Percentiles rank a stretch among this genome's conserved stretches.
These are phyloP conservation scores for Candida sonorensis DNA, from an alignment of 805 yeast species.

Conservation along the genomic window DNA sequence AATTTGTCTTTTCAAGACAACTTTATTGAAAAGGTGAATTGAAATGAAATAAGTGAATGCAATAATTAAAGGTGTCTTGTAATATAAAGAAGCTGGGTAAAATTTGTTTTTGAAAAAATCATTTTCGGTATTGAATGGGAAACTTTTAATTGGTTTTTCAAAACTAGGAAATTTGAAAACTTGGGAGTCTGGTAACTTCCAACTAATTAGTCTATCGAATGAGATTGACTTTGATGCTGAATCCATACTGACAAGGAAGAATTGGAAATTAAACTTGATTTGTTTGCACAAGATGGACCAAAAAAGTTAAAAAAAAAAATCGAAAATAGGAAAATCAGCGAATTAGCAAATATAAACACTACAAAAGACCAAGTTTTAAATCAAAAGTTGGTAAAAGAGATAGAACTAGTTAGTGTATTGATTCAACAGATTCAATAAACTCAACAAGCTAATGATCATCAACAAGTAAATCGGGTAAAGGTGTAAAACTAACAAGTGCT, in stretches of 20 bases:
- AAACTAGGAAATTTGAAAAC: slow-evolving; percentile 23
- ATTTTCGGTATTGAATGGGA: slow-evolving; percentile 19
- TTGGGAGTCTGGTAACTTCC: slow-evolving; percentile 19
- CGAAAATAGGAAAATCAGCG: no score
- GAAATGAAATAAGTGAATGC: slow-evolving; percentile 51
- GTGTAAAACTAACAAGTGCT: no score
- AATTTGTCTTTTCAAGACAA: slow-evolving; percentile 40
- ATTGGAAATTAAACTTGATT: no score
- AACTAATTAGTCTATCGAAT: slow-evolving; percentile 12
- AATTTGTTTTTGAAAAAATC: slow-evolving; percentile 23
- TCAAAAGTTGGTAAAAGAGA: no score
- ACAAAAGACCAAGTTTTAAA: no score
- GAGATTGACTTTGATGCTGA: background rate
- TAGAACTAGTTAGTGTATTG: no score
- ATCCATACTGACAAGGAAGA: no score
- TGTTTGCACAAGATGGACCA: background rate
- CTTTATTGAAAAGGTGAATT: slow-evolving; percentile 49
- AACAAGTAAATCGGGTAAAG: no score
- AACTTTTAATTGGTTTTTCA: slow-evolving; percentile 17
- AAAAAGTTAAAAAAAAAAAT: background rate
- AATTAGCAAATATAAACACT: no score
- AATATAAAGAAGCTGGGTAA: slow-evolving; percentile 39
- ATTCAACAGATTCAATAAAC: no score
- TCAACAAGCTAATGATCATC: no score
- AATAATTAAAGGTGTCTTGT: slow-evolving; percentile 47